phyloP scores from a whole-genome alignment of 2,329 filamentous ascomycete genomes.

The Aspergillus glaucus region DNA sequence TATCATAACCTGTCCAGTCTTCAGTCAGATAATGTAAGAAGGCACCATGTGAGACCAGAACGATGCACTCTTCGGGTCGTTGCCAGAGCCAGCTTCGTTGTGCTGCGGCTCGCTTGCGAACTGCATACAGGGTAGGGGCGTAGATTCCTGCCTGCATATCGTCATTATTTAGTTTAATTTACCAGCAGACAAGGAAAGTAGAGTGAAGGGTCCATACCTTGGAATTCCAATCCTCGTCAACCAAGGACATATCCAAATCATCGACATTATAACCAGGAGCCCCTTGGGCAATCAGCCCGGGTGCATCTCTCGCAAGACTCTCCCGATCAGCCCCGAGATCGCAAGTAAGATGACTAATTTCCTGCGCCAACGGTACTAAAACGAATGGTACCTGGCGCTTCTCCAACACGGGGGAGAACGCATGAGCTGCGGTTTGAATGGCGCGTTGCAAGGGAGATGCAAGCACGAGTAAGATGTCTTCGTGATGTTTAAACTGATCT shows the following conservation, averaged over 20 bases:
- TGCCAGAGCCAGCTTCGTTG: constrained; percentile 7
- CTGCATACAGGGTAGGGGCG: constrained; percentile 2
- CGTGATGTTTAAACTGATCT: constrained; percentile 1
- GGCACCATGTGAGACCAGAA: constrained; percentile 7
- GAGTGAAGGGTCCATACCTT: constrained; percentile 4
- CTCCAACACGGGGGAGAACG: constrained; percentile 4
- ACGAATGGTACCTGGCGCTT: constrained; percentile 5
- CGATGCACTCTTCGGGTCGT: constrained; percentile 5
- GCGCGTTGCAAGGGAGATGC: constrained; percentile 8
- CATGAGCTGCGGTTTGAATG: constrained; percentile 9
- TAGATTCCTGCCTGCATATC: constrained; percentile 4
- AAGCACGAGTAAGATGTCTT: constrained; percentile 3
- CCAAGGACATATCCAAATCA: constrained; percentile 2
- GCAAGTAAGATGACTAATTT: constrained; percentile 6
- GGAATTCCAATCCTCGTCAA: constrained; percentile 7
- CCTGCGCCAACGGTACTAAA: constrained; percentile 7
- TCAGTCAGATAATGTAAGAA: constrained; percentile 10
- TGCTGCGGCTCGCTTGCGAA: constrained; percentile 3
- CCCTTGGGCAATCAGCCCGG: constrained; percentile 1
- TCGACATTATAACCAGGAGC: background rate
- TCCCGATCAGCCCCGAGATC: constrained; percentile 5
- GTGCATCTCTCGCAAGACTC: constrained; percentile 1
- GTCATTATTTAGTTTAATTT: background rate
- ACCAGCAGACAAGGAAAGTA: background rate
- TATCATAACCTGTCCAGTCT: constrained; percentile 8